A percentile compares a stretch with the other conserved stretches of the same genome.
phyloP scores from a whole-genome alignment of 257 asterid species.

The Primulina huaijiensis region DNA sequence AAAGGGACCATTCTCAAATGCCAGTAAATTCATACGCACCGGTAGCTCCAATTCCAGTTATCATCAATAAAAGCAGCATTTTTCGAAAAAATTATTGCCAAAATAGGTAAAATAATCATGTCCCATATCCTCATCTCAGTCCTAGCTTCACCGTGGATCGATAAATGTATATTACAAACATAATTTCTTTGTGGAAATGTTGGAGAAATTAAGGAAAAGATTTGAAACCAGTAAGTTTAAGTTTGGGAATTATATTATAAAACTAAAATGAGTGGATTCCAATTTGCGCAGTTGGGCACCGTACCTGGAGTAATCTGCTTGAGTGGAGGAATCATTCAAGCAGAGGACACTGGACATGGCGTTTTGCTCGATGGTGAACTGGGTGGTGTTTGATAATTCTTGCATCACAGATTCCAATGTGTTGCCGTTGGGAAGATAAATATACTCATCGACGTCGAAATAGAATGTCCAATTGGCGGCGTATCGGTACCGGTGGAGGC shows the following conservation, averaged over 20 bases:
- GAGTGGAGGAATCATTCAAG: slow-evolving; percentile 33
- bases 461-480: slow-evolving; percentile 62
- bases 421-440: slow-evolving; percentile 46
- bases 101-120: background rate
- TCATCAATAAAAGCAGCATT: background rate
- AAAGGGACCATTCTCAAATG: background rate
- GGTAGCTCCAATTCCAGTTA: background rate
- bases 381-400: slow-evolving; percentile 48
- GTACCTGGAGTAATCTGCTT: slow-evolving; percentile 41
- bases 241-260: background rate
- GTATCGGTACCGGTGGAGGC: slow-evolving; percentile 54
- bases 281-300: too few relatives aligned
- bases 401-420: slow-evolving; percentile 37
- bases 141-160: background rate
- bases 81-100: background rate
- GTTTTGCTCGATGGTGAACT: slow-evolving; percentile 62
- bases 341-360: slow-evolving; percentile 58
- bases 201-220: background rate
- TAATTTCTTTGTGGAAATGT: background rate
- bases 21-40: background rate
- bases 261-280: background rate
- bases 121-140: background rate
- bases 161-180: background rate
- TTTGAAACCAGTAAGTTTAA: background rate
- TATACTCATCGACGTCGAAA: slow-evolving; percentile 65